Base-by-base conservation (phyloP, 345 rosid species). In the Citrus medica region DNA sequence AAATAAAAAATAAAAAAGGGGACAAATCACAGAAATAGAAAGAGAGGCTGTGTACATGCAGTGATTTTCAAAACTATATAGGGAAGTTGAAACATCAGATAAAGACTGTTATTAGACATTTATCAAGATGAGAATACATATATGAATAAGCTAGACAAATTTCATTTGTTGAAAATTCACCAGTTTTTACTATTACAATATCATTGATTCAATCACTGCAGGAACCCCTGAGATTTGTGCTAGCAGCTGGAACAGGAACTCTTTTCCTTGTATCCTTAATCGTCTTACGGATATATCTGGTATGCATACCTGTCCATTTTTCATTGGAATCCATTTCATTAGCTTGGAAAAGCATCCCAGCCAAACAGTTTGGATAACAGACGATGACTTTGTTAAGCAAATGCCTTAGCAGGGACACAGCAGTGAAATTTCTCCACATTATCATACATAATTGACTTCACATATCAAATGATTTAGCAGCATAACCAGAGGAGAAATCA, bases 201-300 rank as follows among this genome's bases (percentile, higher is more conserved):
- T 65, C 14, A 28, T 30, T 24, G 69, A 51, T 69, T 77, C 33
- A 21, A 56, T 79, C 67, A 67, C 77, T 79, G 87, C 92, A 95
- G 99, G 99, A 95, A 7, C 94, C 99, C 69, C 75, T 93, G 74
- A 87, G 93, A 83, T 93, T 95, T 84, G 85, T 61, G 81, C 89
- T 95, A 46, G 96, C 99, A 67, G 99, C 98, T 14, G 98, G 97
- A 51, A 92, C 96, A 46, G 99, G 99, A 81, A 91, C 98, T 6
- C 93, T 95, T 22, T 89, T 93, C 87, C 79, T 95, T 0, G 97
- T 92, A 69, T 89, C 99, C 1, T 76, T 95, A 69, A 91, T 95
- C 38, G 85, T 93, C 81, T 80, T 95, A 77, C 82, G 99, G 78
- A 93, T 95, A 75, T 93, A 95, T 86, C 86, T 95, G 94, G 99